phyloP scores from a whole-genome alignment of 2,329 filamentous ascomycete species.

The Juglanconis sp. region DNA sequence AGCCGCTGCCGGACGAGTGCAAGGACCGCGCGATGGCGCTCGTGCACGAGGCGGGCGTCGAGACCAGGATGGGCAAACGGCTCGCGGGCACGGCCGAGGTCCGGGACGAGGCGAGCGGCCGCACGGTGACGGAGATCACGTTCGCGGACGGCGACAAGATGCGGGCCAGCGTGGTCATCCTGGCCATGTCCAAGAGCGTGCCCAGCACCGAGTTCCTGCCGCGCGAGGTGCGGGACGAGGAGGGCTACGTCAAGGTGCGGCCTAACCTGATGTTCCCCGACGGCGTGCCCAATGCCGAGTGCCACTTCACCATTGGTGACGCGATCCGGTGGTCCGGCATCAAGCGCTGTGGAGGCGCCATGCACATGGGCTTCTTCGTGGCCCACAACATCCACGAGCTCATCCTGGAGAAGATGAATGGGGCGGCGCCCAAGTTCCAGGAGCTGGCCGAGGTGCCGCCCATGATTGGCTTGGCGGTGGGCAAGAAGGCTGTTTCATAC shows the following conservation, averaged over 20 bases:
- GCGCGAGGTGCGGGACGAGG: conserved; percentile 51
- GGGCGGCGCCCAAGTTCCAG: conserved; percentile 41
- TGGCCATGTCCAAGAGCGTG: conserved; percentile 62
- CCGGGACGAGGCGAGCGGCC: conserved; percentile 39
- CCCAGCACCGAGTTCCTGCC: conserved; percentile 65
- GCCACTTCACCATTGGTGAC: conserved; percentile 70
- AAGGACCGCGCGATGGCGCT: conserved; percentile 60
- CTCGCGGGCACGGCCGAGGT: conserved; percentile 47
- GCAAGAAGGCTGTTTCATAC: conserved; percentile 65
- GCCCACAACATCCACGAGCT: conserved; percentile 66
- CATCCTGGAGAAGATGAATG: conserved; percentile 44
- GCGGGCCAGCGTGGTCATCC: conserved; percentile 62
- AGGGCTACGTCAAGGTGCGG: conserved; percentile 64
- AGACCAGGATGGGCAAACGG: conserved; percentile 61
- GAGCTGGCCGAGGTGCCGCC: conserved; percentile 54
- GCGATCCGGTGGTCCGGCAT: conserved; percentile 71
- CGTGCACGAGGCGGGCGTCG: conserved; percentile 60
- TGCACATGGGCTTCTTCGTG: conserved; percentile 67
- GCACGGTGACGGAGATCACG: conserved; percentile 43
- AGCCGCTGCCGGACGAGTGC: conserved; percentile 67
- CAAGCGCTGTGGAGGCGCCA: conserved; percentile 73
- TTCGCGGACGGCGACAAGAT: conserved; percentile 61
- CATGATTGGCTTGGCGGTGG: conserved; percentile 70
- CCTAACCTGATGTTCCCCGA: conserved; percentile 54
- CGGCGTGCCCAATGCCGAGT: conserved; percentile 51